Evolutionary conservation across 2,329 filamentous ascomycete genomes (phyloP).

Genomic region (Cladosporium sp.): DNA sequence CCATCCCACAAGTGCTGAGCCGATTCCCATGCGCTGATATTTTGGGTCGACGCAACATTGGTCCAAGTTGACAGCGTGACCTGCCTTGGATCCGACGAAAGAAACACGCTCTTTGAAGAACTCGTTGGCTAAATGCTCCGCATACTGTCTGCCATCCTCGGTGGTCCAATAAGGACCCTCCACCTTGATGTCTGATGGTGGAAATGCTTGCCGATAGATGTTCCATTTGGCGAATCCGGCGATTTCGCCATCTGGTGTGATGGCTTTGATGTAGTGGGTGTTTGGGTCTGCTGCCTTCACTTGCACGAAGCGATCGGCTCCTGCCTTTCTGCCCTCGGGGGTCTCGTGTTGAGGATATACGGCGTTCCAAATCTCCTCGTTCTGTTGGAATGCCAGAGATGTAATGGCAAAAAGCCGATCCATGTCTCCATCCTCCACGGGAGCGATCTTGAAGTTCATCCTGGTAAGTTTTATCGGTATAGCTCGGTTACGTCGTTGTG

Average conservation of each 20-base stretch:
- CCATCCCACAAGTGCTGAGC: conserved; percentile 25
- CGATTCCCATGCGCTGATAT: conserved; percentile 24
- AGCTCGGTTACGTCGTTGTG: no score
- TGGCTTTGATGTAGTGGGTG: conserved; percentile 26
- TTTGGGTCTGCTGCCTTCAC: conserved; percentile 18
- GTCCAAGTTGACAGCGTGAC: conserved; percentile 25
- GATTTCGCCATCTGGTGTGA: conserved; percentile 20
- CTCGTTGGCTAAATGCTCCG: conserved; percentile 15
- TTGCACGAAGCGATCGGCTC: conserved; percentile 21
- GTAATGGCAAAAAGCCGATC: conserved; percentile 25
- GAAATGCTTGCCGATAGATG: conserved; percentile 18
- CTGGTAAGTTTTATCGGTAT: conserved; percentile 9
- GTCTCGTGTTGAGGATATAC: conserved; percentile 24
- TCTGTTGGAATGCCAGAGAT: conserved; percentile 22
- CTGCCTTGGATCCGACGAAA: conserved; percentile 18
- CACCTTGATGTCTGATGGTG: conserved; percentile 9
- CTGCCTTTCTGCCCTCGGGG: conserved; percentile 19
- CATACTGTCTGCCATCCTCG: conserved; percentile 19
- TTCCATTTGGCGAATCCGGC: conserved; percentile 30
- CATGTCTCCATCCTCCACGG: conserved; percentile 27
- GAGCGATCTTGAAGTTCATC: conserved; percentile 16
- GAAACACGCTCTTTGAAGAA: conserved; percentile 21
- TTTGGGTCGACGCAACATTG: conserved; percentile 25
- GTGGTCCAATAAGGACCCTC: conserved; percentile 18
- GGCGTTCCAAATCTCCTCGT: conserved; percentile 24